Conservation (phyloP, 2,329 filamentous ascomycete genomes). For the Gnomoniopsis smithogilvyi region DNA sequence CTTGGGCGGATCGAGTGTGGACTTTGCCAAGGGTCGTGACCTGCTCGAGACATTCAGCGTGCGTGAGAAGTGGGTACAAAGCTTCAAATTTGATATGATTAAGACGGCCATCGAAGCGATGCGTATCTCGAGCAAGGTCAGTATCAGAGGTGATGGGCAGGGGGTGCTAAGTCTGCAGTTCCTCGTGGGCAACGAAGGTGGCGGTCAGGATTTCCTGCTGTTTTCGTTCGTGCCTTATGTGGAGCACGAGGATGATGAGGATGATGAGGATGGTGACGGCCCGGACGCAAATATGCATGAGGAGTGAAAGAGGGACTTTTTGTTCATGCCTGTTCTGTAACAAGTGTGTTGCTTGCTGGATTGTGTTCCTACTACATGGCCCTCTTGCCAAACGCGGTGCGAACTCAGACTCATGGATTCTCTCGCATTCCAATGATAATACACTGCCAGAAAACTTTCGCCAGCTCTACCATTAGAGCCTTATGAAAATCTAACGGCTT, state of each 20-base stretch:
- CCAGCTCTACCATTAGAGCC: no score
- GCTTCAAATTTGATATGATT: slow-evolving; percentile 84
- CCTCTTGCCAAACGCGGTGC: no score
- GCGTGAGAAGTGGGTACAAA: slow-evolving; percentile 57
- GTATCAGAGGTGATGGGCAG: slow-evolving; percentile 80
- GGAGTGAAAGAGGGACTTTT: slow-evolving; percentile 18
- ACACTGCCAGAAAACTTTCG: no score
- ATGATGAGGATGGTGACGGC: slow-evolving; percentile 39
- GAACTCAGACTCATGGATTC: no score
- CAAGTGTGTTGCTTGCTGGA: no score
- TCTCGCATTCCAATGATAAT: no score
- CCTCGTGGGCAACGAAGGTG: slow-evolving; percentile 82
- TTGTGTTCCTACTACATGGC: no score
- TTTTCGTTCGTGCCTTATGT: slow-evolving; percentile 78
- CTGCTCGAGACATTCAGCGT: slow-evolving; percentile 75
- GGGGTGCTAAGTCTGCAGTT: slow-evolving; percentile 94
- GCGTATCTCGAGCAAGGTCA: slow-evolving; percentile 88
- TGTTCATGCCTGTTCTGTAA: not conserved
- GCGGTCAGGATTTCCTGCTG: slow-evolving; percentile 70
- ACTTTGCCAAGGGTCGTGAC: slow-evolving; percentile 61
- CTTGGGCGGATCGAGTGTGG: slow-evolving; percentile 61
- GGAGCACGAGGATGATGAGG: slow-evolving; percentile 56
- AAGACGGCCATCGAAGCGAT: slow-evolving; percentile 89
- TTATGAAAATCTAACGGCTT: no score
- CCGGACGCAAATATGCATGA: slow-evolving; percentile 33